Evolutionary conservation across 1,284 basidiomycete genomes (phyloP).

Genomic region (Afroboletus lepidellus): DNA sequence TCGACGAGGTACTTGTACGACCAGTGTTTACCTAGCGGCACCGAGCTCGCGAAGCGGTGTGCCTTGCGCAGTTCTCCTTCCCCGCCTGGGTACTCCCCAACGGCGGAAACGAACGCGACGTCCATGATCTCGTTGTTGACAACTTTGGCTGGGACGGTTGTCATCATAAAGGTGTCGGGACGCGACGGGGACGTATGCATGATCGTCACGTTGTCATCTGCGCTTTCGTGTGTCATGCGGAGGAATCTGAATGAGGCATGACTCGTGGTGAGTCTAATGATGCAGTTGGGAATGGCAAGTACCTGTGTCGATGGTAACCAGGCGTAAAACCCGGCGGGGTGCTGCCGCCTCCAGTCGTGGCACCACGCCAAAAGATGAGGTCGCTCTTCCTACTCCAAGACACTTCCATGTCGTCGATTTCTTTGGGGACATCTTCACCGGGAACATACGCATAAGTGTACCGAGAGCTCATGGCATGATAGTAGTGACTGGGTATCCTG

Average conservation of each 20-base stretch:
- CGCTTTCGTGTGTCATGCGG: conserved; percentile 69
- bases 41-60: conserved; percentile 76
- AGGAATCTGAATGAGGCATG: conserved; percentile 55
- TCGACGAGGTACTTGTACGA: conserved; percentile 90
- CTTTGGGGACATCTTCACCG: conserved; percentile 64
- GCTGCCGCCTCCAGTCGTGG: conserved; percentile 89
- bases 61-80: conserved; percentile 62
- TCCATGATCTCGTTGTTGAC: conserved; percentile 88
- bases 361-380: conserved; percentile 83
- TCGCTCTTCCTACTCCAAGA: conserved; percentile 78
- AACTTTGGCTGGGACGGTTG: conserved; percentile 55
- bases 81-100: conserved; percentile 82
- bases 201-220: conserved; percentile 60
- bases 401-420: conserved; percentile 78
- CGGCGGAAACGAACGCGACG: conserved; percentile 80
- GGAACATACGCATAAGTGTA: conserved; percentile 93
- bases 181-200: conserved; percentile 73
- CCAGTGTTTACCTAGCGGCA: conserved; percentile 86
- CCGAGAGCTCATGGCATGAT: conserved; percentile 76
- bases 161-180: conserved; percentile 58
- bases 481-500: conserved; percentile 91
- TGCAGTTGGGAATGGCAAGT: conserved; percentile 18
- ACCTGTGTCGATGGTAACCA: conserved; percentile 88
- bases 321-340: conserved; percentile 81
- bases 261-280: not conserved